These are phyloP conservation scores for Sporothrix sp. DNA, from an alignment of 2,329 filamentous ascomycete species.

Conservation along the genomic window DNA sequence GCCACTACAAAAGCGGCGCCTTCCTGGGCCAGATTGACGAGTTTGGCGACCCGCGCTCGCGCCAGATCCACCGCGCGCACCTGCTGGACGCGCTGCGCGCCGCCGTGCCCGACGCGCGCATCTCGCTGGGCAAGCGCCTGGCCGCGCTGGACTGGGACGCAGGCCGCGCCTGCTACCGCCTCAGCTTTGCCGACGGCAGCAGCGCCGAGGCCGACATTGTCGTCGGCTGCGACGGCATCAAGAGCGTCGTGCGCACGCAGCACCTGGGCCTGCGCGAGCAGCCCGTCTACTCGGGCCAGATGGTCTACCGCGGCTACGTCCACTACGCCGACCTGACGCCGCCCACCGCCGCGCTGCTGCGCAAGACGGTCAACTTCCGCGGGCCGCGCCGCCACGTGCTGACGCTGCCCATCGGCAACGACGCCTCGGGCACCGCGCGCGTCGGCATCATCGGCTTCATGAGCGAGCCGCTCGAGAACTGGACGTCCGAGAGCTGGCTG, in stretches of 20 bases:
- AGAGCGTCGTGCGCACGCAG: slow-evolving; percentile 43
- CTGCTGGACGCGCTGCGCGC: slow-evolving; percentile 12
- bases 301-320: slow-evolving; percentile 47
- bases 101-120: slow-evolving; percentile 1
- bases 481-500: slow-evolving; percentile 18
- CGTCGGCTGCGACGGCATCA: slow-evolving; percentile 57
- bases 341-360: slow-evolving; percentile 32
- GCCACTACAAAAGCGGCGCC: slow-evolving; percentile 25
- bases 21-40: slow-evolving; percentile 16
- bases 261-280: slow-evolving; percentile 37
- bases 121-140: slow-evolving; percentile 14
- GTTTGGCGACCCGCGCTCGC: slow-evolving; percentile 14
- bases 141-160: slow-evolving; percentile 2
- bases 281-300: slow-evolving; percentile 45
- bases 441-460: slow-evolving; percentile 26
- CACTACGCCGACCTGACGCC: slow-evolving; percentile 14
- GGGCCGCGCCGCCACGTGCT: slow-evolving; percentile 29
- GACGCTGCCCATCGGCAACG: slow-evolving; percentile 27
- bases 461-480: slow-evolving; percentile 18
- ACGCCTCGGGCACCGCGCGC: slow-evolving; percentile 25
- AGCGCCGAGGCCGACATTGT: slow-evolving; percentile 29
- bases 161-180: slow-evolving; percentile 7
- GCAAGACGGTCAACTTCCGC: slow-evolving; percentile 46
- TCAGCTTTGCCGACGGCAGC: slow-evolving; percentile 22
- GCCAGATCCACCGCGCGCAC: slow-evolving; percentile 16